phyloP scores from a whole-genome alignment of 441 rosid species.

The Jatropha multifida region DNA sequence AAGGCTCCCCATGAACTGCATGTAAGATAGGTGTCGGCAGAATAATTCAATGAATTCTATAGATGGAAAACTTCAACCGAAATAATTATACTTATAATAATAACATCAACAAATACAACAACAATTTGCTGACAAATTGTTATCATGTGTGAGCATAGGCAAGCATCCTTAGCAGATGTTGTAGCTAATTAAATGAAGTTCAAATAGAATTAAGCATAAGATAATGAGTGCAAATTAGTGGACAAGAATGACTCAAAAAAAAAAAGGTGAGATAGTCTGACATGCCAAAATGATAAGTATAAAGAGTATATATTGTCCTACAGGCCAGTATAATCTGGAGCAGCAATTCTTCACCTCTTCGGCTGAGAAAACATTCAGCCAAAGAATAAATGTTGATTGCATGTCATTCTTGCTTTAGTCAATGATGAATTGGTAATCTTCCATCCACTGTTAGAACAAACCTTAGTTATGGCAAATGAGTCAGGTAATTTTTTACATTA shows the following conservation, averaged over 20 bases:
- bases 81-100: not conserved
- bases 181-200: not conserved
- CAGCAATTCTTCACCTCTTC: not conserved
- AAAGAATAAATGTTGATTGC: not conserved
- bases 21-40: constrained; percentile 27
- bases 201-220: not conserved
- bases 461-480: not conserved
- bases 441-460: not conserved
- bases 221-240: not conserved
- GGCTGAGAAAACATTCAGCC: not conserved
- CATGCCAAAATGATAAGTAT: not conserved
- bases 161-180: not conserved
- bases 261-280: not conserved
- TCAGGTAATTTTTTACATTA: not conserved
- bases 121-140: not conserved
- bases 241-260: not conserved
- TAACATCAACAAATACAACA: not conserved
- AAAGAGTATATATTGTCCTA: not conserved
- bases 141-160: not conserved
- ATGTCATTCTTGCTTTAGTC: not conserved
- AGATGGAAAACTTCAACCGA: not conserved
- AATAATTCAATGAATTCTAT: not conserved
- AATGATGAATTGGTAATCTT: not conserved
- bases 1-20: constrained; percentile 97
- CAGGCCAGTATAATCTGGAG: not conserved